Percentiles rank a stretch among this genome's conserved stretches.
Conservation (phyloP, 2,329 filamentous ascomycete genomes). For the Teratosphaeria viscida region DNA sequence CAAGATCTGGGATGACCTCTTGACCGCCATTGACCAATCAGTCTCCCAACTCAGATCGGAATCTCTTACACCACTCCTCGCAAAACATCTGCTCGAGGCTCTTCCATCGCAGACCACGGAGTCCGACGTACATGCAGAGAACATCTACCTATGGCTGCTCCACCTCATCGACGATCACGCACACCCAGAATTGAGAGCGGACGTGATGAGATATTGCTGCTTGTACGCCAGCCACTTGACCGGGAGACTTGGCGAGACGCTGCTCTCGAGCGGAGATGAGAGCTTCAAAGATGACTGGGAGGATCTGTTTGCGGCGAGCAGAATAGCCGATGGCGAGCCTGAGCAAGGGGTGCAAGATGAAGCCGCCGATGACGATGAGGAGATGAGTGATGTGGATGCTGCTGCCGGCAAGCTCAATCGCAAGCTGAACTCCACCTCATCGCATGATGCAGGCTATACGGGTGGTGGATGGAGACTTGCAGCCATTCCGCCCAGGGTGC, state of each 20-base stretch:
- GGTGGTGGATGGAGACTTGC: conserved; percentile 1
- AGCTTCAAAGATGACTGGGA: conserved; percentile 19
- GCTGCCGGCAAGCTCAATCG: not conserved
- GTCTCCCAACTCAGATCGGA: conserved; percentile 10
- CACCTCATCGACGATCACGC: conserved; percentile 35
- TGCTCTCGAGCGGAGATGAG: conserved; percentile 19
- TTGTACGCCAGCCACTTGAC: conserved; percentile 29
- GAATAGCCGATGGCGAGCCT: not conserved
- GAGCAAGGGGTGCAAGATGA: not conserved
- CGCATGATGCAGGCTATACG: not conserved
- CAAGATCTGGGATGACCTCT: conserved; percentile 33
- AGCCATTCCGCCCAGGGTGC: not conserved
- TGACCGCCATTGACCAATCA: conserved; percentile 23
- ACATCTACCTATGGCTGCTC: conserved; percentile 38
- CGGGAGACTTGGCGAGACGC: conserved; percentile 23
- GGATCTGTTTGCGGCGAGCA: conserved; percentile 27
- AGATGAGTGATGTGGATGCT: not conserved
- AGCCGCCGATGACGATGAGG: not conserved
- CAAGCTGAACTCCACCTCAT: not conserved
- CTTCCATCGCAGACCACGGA: conserved; percentile 11
- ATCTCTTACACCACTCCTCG: conserved; percentile 29
- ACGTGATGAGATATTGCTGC: conserved; percentile 25
- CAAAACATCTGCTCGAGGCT: conserved; percentile 28
- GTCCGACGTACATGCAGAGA: conserved; percentile 26
- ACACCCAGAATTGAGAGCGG: conserved; percentile 9